A percentile compares a stretch with the other conserved stretches of the same genome.
Evolutionary conservation across 148 eudicot species (phyloP).

Genomic region (Diospyros kaki): DNA sequence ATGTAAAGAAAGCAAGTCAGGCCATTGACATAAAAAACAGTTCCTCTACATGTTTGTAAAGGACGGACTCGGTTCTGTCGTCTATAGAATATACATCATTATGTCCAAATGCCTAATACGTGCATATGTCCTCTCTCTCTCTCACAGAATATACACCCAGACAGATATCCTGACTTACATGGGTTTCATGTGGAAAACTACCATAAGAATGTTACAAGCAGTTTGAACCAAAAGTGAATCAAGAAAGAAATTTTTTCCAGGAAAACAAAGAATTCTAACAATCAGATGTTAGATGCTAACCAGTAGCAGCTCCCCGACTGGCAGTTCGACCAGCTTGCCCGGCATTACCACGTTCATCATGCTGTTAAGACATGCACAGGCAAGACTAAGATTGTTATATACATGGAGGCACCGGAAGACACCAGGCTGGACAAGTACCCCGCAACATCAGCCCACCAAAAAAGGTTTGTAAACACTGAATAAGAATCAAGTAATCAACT

Average conservation of each 20-base stretch:
- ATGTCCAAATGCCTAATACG: too few relatives aligned
- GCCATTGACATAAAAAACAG: neutral
- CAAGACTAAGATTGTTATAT: conserved; percentile 82
- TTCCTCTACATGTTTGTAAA: too few relatives aligned
- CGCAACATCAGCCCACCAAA: conserved; percentile 49
- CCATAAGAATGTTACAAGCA: neutral
- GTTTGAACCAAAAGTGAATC: neutral
- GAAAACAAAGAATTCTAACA: neutral
- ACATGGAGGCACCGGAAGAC: conserved; percentile 50
- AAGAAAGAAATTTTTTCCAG: neutral
- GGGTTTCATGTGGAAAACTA: too few relatives aligned
- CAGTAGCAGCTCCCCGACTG: conserved; percentile 48
- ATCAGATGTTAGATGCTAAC: conserved; percentile 30
- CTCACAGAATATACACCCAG: neutral
- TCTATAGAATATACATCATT: too few relatives aligned
- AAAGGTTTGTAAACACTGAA: conserved; percentile 34
- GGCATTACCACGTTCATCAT: conserved; percentile 71
- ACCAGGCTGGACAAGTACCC: conserved; percentile 40
- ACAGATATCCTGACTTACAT: neutral
- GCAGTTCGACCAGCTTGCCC: conserved; percentile 62
- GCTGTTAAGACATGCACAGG: conserved; percentile 97
- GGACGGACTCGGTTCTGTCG: too few relatives aligned
- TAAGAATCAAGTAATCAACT: conserved; percentile 31
- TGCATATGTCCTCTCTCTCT: too few relatives aligned
- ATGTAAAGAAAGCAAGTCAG: conserved; percentile 4